Percentiles rank a stretch among this genome's conserved stretches.
Conservation (phyloP, 129 eudicot species). For the Centella asiatica region DNA sequence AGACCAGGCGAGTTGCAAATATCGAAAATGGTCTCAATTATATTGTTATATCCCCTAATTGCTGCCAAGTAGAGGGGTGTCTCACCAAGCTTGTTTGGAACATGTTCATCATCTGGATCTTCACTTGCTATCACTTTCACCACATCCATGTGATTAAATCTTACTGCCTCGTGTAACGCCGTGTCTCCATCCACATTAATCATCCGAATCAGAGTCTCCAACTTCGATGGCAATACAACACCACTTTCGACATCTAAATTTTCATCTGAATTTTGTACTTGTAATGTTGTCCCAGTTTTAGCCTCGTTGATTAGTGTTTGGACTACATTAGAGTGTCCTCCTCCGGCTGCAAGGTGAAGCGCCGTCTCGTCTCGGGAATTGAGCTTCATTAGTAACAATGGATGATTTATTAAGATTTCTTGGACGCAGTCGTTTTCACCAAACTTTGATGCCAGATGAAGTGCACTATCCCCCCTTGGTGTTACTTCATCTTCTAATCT, state of each 20-base stretch:
- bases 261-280: background rate
- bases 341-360: background rate
- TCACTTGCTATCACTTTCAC: background rate
- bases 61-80: background rate
- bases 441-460: background rate
- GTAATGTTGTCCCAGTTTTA: background rate
- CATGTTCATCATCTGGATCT: background rate
- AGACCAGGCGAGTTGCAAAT: background rate
- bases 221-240: background rate
- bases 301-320: background rate
- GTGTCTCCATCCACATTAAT: background rate
- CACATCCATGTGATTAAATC: background rate
- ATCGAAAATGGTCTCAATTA: background rate
- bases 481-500: background rate
- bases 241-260: background rate
- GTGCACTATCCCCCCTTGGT: background rate
- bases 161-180: background rate
- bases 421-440: background rate
- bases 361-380: slow-evolving; percentile 4
- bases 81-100: background rate
- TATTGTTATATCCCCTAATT: fast-evolving
- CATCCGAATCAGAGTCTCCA: background rate
- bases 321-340: background rate
- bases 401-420: background rate
- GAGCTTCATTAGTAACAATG: background rate